Conservation (phyloP, 2,329 filamentous ascomycete genomes). For the Aspergillus bombycis region DNA sequence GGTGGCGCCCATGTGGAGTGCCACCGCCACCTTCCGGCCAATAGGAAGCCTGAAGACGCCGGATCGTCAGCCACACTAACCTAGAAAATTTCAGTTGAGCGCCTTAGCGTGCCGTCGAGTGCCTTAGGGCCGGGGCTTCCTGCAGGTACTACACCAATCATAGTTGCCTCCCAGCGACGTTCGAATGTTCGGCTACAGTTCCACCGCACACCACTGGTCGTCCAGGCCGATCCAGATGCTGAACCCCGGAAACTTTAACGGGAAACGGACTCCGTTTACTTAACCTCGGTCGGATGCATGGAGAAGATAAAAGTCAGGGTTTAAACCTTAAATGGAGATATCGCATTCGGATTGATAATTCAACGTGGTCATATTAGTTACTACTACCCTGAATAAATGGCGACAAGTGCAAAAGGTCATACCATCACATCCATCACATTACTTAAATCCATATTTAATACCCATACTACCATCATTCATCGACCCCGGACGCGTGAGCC, state of each 20-base stretch:
- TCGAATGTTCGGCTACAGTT: background rate
- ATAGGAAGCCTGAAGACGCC: background rate
- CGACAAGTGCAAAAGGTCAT: background rate
- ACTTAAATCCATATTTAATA: too few relatives aligned
- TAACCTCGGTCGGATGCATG: background rate
- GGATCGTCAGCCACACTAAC: background rate
- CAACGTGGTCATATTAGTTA: background rate
- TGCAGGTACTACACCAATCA: slow-evolving; percentile 1
- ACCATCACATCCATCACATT: background rate
- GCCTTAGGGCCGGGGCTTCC: background rate
- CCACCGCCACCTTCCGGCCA: background rate
- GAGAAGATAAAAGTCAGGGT: background rate
- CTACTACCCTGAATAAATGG: background rate
- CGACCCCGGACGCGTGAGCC: background rate
- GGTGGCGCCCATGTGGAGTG: background rate
- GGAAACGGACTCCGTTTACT: background rate
- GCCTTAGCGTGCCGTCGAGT: background rate
- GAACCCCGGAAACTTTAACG: slow-evolving; percentile 3
- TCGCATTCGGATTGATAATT: background rate
- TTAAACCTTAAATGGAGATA: background rate
- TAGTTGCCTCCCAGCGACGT: too few relatives aligned
- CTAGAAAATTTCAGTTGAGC: background rate
- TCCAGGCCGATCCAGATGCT: background rate
- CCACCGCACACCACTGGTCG: background rate
- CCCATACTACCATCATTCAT: background rate